phyloP scores from a whole-genome alignment of 768 basidiomycete species.

The Leccinum rimulosum region DNA sequence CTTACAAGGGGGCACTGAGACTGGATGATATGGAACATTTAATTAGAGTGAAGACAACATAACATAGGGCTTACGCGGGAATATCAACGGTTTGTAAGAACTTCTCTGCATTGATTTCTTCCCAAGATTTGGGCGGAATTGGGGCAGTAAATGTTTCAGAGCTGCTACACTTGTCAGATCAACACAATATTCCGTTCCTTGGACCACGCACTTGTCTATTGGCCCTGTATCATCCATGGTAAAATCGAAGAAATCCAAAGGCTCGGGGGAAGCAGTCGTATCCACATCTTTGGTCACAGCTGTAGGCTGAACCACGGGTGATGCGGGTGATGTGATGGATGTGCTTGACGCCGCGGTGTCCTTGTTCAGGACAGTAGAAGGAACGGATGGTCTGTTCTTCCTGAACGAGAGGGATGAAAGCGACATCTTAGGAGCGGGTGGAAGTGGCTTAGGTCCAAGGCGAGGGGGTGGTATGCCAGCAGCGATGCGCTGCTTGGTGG shows the following conservation, averaged over 20 bases:
- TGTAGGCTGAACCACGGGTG: slow-evolving; percentile 10
- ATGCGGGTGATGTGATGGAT: slow-evolving; percentile 3
- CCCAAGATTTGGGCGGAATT: slow-evolving; percentile 19
- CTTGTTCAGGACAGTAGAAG: slow-evolving; percentile 9
- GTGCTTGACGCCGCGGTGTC: slow-evolving; percentile 7
- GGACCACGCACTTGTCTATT: slow-evolving; percentile 16
- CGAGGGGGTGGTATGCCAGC: slow-evolving; percentile 37
- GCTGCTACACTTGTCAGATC: slow-evolving; percentile 4
- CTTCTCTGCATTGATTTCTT: slow-evolving; percentile 22
- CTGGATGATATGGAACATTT: slow-evolving; percentile 5
- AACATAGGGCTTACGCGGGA: slow-evolving; percentile 22
- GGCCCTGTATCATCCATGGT: slow-evolving; percentile 5
- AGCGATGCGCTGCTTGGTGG: slow-evolving; percentile 51
- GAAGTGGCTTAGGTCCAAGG: slow-evolving; percentile 35
- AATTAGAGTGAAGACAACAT: neutral
- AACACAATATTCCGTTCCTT: neutral
- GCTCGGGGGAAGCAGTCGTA: slow-evolving; percentile 15
- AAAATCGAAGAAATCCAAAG: slow-evolving; percentile 20
- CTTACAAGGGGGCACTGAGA: slow-evolving; percentile 28
- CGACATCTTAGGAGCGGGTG: slow-evolving; percentile 18
- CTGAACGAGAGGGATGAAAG: slow-evolving; percentile 42
- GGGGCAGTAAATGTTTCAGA: slow-evolving; percentile 2
- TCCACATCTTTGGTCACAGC: neutral
- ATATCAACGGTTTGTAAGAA: slow-evolving; percentile 27
- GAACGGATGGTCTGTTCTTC: slow-evolving; percentile 33